Percentiles rank a stretch among this genome's conserved stretches.
Evolutionary conservation across 2,329 filamentous ascomycete genomes (phyloP).

Genomic region (Dendrostoma leiphaemia): DNA sequence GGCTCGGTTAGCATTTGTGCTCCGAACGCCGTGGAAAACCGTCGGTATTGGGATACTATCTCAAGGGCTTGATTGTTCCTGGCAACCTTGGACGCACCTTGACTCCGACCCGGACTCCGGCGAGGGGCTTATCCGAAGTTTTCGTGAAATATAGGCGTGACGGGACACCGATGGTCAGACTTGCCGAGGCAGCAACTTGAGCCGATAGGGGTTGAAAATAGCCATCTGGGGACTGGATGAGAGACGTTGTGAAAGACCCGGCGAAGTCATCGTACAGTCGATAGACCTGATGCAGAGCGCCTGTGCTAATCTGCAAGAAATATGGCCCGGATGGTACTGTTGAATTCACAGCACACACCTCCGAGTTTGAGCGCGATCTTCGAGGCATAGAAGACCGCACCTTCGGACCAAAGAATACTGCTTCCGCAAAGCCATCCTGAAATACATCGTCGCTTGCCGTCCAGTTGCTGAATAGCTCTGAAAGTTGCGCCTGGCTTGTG

Average conservation of each 20-base stretch:
- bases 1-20: background rate
- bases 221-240: slow-evolving; percentile 30
- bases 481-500: slow-evolving; percentile 22
- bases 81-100: slow-evolving; percentile 27
- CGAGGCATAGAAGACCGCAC: background rate
- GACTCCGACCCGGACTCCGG: slow-evolving; percentile 58
- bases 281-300: slow-evolving; percentile 32
- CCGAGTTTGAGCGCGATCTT: background rate
- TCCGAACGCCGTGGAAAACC: background rate
- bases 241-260: slow-evolving; percentile 29
- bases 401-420: slow-evolving; percentile 21
- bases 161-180: slow-evolving; percentile 47
- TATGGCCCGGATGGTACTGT: slow-evolving; percentile 29
- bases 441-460: slow-evolving; percentile 28
- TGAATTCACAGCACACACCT: background rate
- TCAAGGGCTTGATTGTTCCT: background rate
- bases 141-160: slow-evolving; percentile 58
- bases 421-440: slow-evolving; percentile 23
- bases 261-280: slow-evolving; percentile 35
- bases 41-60: background rate
- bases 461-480: slow-evolving; percentile 30
- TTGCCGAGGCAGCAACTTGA: slow-evolving; percentile 26
- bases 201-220: slow-evolving; percentile 33
- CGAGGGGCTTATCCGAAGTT: slow-evolving; percentile 52
- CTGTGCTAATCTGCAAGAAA: slow-evolving; percentile 32